Percentiles rank a stretch among this genome's conserved stretches.
These are phyloP conservation scores for Tulasnella sp. DNA, from an alignment of 768 basidiomycete species.

Conservation along the genomic window DNA sequence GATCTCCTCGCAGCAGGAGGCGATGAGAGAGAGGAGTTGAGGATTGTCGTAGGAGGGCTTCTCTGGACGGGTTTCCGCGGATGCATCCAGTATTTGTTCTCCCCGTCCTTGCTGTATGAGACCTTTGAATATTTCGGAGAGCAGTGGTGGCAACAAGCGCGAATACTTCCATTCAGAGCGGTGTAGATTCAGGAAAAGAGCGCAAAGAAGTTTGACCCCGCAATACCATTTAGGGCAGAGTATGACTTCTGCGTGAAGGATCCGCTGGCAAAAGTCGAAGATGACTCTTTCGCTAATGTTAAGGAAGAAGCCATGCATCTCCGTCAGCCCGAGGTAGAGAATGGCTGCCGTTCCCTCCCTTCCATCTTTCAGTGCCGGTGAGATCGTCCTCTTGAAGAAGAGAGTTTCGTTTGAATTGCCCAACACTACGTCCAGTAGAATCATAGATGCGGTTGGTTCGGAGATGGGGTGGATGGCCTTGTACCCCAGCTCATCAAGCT, in stretches of 20 bases:
- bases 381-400: background rate
- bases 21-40: no score
- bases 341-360: background rate
- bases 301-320: background rate
- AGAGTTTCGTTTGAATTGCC: background rate
- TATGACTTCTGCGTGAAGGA: no score
- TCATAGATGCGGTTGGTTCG: no score
- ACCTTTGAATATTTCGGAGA: background rate
- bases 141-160: background rate
- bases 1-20: no score
- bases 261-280: background rate
- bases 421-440: background rate
- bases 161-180: background rate
- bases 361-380: background rate
- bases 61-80: background rate
- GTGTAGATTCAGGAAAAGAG: background rate
- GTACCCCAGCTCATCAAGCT: no score
- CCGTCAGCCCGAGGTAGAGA: background rate
- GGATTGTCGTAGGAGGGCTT: no score
- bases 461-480: no score
- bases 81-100: background rate
- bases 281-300: background rate
- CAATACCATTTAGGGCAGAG: background rate
- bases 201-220: background rate
- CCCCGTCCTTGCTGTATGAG: background rate